A percentile compares a stretch with the other conserved stretches of the same genome.
Conservation (phyloP, 2,329 filamentous ascomycete genomes). For the Aspergillus neotritici region DNA sequence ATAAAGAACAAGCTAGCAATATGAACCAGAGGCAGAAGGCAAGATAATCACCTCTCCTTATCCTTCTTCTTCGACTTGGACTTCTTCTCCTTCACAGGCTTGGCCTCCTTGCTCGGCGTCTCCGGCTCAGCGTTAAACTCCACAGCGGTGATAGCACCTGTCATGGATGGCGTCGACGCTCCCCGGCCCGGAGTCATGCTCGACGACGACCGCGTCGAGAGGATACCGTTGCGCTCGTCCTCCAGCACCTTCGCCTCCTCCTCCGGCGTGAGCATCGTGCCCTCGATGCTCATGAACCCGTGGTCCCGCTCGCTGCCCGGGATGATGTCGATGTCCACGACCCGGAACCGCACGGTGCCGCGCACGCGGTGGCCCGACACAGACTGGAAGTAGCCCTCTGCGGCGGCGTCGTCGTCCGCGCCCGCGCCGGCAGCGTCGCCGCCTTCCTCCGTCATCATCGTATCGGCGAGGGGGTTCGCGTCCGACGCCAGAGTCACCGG, state of each 20-base stretch:
- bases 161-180: constrained; percentile 14
- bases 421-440: constrained; percentile 31
- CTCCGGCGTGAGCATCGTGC: constrained; percentile 69
- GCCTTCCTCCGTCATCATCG: constrained; percentile 23
- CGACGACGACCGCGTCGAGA: constrained; percentile 27
- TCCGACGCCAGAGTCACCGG: constrained; percentile 31
- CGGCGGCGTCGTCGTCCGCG: constrained; percentile 48
- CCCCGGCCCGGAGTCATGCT: constrained; percentile 8
- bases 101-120: constrained; percentile 13
- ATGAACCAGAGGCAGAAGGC: neutral
- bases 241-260: constrained; percentile 59
- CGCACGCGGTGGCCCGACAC: constrained; percentile 62
- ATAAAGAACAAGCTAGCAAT: constrained; percentile 4
- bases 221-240: constrained; percentile 43
- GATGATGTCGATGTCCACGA: constrained; percentile 71
- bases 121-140: constrained; percentile 14
- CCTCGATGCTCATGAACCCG: constrained; percentile 79
- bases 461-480: constrained; percentile 23
- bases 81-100: constrained; percentile 20
- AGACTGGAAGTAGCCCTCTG: constrained; percentile 71
- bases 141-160: constrained; percentile 17
- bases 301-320: constrained; percentile 65
- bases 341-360: constrained; percentile 67
- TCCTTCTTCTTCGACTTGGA: constrained; percentile 21
- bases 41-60: constrained; percentile 14